phyloP scores from a whole-genome alignment of 257 asterid species.

The Solanum dulcamara region DNA sequence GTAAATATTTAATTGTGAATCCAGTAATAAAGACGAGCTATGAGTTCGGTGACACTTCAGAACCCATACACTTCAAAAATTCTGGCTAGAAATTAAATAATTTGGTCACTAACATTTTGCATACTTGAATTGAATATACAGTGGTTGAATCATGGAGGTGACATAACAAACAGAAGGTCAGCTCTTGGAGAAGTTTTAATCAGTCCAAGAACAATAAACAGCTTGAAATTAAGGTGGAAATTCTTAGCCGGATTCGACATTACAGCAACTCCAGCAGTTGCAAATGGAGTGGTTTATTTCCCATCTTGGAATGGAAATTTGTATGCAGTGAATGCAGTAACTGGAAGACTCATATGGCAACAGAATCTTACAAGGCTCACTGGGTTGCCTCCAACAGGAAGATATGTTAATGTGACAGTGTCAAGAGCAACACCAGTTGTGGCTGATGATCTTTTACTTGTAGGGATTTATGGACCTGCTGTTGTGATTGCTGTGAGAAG shows the following conservation, averaged over 20 bases:
- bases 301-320: constrained; percentile 76
- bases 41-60: neutral
- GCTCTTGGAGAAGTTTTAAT: constrained; percentile 28
- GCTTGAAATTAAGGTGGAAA: constrained; percentile 38
- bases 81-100: neutral
- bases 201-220: constrained; percentile 19
- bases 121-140: constrained; percentile 1
- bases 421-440: constrained; percentile 69
- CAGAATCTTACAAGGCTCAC: constrained; percentile 34
- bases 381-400: constrained; percentile 12
- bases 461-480: constrained; percentile 57
- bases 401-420: constrained; percentile 29
- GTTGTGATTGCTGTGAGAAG: constrained; percentile 39
- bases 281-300: constrained; percentile 42
- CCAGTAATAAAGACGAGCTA: neutral
- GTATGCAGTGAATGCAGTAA: constrained; percentile 45
- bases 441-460: constrained; percentile 29
- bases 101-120: neutral
- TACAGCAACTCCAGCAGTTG: constrained; percentile 60
- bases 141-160: constrained; percentile 75
- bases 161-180: constrained; percentile 36
- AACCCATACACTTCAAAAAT: neutral
- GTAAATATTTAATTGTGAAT: neutral
- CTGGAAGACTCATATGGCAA: constrained; percentile 48
- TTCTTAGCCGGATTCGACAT: constrained; percentile 65